Base-by-base conservation (phyloP, 2,329 filamentous ascomycete genomes). In the Lojkania enalia region DNA sequence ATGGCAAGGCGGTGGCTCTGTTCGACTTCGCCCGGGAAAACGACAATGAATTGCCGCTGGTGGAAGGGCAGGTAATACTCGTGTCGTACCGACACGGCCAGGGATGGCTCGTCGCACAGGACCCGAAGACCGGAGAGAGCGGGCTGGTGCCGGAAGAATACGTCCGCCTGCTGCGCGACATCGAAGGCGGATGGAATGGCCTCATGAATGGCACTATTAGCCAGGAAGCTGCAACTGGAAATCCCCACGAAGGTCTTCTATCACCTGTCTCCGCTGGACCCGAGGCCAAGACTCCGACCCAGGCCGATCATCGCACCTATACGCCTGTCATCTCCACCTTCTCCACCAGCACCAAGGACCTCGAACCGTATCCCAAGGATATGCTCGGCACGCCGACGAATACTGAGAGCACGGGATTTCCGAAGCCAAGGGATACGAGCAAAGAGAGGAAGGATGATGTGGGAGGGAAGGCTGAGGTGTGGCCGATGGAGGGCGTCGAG, bases 91-190 rank as follows among this genome's bases (percentile, higher is more conserved):
- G 94, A 32, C 91, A 97, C 65, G 92, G 92, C 13, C 90, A 97
- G 71, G 94, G 94, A 43, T 99, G 94, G 94, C 79, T 99, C 39
- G 94, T 99, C 18, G 94, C 94, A 3, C 89, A 96, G 72, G 94
- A 99, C 63, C 91, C 92, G 11, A 91, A 90, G 69, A 96, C 90
- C 1, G 90, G 82, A 2, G 94, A 99, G 72, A 95, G 90, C 61
- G 94, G 94, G 1, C 78, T 99, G 25, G 94, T 99, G 1, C 94
- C 94, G 0, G 94, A 99, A 71, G 91, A 95, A 70, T 99, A 97
- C 65, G 94, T 99, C 23, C 85, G 94, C 13, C 76, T 99, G 35
- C 78, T 99, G 48, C 84, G 90, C 36, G 90, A 97, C 62, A 96
- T 97, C 43, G 90, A 96, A 68, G 91, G 91, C 15, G 92, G 90